A percentile compares a stretch with the other conserved stretches of the same genome.
phyloP scores from a whole-genome alignment of 1,284 basidiomycete genomes.

The Cutaneotrichosporon arboriforme region DNA sequence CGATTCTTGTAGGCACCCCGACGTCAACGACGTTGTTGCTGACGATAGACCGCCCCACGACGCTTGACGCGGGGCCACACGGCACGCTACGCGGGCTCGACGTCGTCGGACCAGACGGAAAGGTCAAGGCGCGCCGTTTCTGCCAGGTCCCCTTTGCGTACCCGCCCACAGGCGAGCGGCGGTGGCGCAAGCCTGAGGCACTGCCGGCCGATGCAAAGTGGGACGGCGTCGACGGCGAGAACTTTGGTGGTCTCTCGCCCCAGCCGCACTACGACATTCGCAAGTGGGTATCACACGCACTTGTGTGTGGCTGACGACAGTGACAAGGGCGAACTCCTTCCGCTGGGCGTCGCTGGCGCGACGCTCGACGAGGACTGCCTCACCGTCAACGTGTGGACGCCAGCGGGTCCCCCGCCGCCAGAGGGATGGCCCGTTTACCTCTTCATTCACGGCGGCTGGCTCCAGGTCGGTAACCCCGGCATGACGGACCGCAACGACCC shows the following conservation, averaged over 20 bases:
- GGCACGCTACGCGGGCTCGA: slow-evolving; percentile 19
- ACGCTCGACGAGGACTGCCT: slow-evolving; percentile 19
- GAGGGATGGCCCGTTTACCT: slow-evolving; percentile 24
- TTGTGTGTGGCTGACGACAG: slow-evolving; percentile 1
- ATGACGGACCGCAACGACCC: slow-evolving; percentile 24
- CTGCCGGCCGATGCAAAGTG: slow-evolving; percentile 16
- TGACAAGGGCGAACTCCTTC: slow-evolving; percentile 12
- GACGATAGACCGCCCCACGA: slow-evolving; percentile 17
- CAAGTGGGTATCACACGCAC: slow-evolving; percentile 10
- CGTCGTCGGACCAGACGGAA: slow-evolving; percentile 15
- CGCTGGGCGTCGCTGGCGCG: slow-evolving; percentile 3
- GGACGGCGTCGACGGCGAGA: slow-evolving; percentile 14
- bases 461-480: slow-evolving; percentile 24
- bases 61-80: slow-evolving; percentile 19
- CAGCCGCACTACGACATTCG: slow-evolving; percentile 23
- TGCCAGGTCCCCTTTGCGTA: slow-evolving; percentile 20
- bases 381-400: slow-evolving; percentile 25
- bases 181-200: slow-evolving; percentile 21
- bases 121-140: slow-evolving; percentile 22
- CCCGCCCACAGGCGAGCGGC: slow-evolving; percentile 17
- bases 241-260: slow-evolving; percentile 19
- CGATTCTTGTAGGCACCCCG: slow-evolving; percentile 7
- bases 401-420: slow-evolving; percentile 14
- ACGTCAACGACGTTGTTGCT: neutral
- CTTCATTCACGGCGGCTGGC: slow-evolving; percentile 27